These are phyloP conservation scores for Penicillium concentricum DNA, from an alignment of 2,329 filamentous ascomycete genomes.

Conservation along the genomic window DNA sequence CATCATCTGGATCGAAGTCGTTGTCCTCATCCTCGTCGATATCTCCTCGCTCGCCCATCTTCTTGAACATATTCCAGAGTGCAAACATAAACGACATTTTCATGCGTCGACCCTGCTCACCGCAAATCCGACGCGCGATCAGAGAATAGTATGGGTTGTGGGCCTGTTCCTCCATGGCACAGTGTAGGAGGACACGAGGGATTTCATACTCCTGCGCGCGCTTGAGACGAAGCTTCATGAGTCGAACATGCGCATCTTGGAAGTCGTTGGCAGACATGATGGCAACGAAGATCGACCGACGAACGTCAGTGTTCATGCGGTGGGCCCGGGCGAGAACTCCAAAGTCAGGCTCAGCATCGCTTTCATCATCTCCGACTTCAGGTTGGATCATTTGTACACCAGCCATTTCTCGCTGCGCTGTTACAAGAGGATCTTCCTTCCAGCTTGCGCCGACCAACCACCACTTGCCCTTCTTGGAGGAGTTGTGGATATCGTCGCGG, in stretches of 20 bases:
- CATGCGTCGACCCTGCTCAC: conserved; percentile 63
- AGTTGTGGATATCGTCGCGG: conserved; percentile 76
- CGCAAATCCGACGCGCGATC: conserved; percentile 75
- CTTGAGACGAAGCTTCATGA: conserved; percentile 81
- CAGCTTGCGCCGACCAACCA: conserved; percentile 98
- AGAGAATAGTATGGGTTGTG: conserved; percentile 95
- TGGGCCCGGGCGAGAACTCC: conserved; percentile 72
- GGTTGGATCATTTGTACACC: conserved; percentile 12
- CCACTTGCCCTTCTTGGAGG: conserved; percentile 91
- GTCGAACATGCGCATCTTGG: conserved; percentile 76
- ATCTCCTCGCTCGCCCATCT: conserved; percentile 70
- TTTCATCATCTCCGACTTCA: conserved; percentile 25
- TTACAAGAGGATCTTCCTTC: conserved; percentile 47
- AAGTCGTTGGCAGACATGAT: conserved; percentile 83
- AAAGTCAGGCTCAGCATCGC: conserved; percentile 59
- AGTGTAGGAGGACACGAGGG: conserved; percentile 82
- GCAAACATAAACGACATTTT: conserved; percentile 84
- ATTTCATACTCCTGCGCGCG: conserved; percentile 84
- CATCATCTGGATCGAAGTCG: conserved; percentile 52
- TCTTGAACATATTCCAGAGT: conserved; percentile 80
- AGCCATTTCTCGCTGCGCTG: conserved; percentile 35
- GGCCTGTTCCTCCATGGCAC: conserved; percentile 73
- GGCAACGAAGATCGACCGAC: conserved; percentile 87
- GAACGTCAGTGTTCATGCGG: conserved; percentile 81
- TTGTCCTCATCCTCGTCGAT: conserved; percentile 63